phyloP scores from a whole-genome alignment of 176 grass and related monocot genomes.

The Hordeum vulgare region MorexV3_pseudomolecules_assembly NC_058521.1:475210472-475210971 shows the following conservation, averaged over 20 bases:
- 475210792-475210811: conserved; percentile 19
- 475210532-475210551: not conserved
- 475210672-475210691: conserved; percentile 33
- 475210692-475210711: conserved; percentile 45
- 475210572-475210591: conserved; percentile 68
- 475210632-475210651: conserved; percentile 40
- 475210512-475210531: not conserved
- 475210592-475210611: conserved; percentile 59
- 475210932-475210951: conserved; percentile 74
- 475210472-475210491: not conserved
- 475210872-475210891: conserved; percentile 75
- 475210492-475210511: not conserved
- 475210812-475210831: conserved; percentile 45
- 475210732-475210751: conserved; percentile 15
- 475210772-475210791: conserved; percentile 38
- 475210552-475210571: conserved; percentile 40
- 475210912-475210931: conserved; percentile 68
- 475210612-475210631: conserved; percentile 40
- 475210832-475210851: conserved; percentile 84
- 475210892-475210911: conserved; percentile 52
- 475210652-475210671: conserved; percentile 43
- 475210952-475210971: conserved; percentile 61
- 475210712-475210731: conserved; percentile 48
- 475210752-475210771: not conserved
- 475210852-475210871: conserved; percentile 64